Evolutionary conservation across 176 grass and related monocot species (phyloP).

Genomic region (Aegilops umbellulata): DNA sequence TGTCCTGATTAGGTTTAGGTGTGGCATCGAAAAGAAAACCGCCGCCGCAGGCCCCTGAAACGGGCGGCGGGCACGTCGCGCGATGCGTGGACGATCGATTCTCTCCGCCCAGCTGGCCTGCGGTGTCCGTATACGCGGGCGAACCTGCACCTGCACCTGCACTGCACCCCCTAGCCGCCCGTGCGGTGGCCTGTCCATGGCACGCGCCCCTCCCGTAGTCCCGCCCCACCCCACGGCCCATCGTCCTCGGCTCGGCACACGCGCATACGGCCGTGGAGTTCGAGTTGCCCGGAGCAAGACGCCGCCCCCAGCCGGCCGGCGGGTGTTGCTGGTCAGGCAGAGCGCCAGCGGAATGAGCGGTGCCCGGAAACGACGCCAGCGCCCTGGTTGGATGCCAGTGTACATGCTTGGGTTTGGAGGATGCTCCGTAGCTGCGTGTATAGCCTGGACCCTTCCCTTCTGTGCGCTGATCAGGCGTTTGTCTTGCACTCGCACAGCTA

Average conservation of each 20-base stretch:
- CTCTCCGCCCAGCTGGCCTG: not conserved
- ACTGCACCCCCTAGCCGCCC: too few relatives aligned
- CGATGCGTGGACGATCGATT: not conserved
- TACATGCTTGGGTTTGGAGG: not conserved
- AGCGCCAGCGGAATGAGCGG: not conserved
- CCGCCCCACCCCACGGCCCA: not conserved
- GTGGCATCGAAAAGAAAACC: not conserved
- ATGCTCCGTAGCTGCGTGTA: not conserved
- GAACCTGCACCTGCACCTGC: not conserved
- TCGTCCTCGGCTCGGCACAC: not conserved
- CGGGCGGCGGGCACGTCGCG: not conserved
- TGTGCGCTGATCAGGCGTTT: conserved; percentile 16
- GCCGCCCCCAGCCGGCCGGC: not conserved
- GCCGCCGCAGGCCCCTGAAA: not conserved
- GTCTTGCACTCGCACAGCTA: conserved; percentile 13
- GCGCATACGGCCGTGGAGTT: not conserved
- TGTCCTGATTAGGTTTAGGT: not conserved
- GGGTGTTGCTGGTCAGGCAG: not conserved
- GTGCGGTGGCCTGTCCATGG: too few relatives aligned
- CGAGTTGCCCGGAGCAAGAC: too few relatives aligned
- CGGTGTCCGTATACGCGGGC: not conserved
- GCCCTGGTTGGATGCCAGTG: not conserved
- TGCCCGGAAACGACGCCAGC: not conserved
- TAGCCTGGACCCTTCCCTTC: not conserved
- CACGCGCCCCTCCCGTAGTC: not conserved